Evolutionary conservation across 2,329 filamentous ascomycete species (phyloP).

Genomic region (Hortaea sp.): DNA sequence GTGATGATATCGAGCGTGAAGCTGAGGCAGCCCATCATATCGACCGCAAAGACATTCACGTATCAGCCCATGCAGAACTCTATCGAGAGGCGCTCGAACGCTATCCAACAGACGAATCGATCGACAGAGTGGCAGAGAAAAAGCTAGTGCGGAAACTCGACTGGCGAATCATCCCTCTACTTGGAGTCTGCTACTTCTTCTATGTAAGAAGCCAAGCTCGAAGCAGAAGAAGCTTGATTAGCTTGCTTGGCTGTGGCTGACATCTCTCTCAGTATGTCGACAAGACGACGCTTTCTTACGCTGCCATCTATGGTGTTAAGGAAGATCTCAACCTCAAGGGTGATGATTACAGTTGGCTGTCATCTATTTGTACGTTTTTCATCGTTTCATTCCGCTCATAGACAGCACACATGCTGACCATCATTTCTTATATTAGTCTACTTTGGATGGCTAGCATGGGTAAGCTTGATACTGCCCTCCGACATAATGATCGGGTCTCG

Average conservation of each 20-base stretch:
- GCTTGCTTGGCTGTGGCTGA: background rate
- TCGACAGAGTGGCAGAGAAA: background rate
- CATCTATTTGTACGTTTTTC: slow-evolving; percentile 26
- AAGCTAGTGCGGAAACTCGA: slow-evolving; percentile 26
- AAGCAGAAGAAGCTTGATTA: too few species aligned
- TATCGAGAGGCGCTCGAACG: background rate
- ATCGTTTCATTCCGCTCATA: too few species aligned
- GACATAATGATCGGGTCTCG: too few species aligned
- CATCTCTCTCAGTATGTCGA: slow-evolving; percentile 19
- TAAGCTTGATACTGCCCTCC: too few species aligned
- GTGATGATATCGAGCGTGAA: background rate
- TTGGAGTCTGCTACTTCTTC: slow-evolving; percentile 27
- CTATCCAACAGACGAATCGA: background rate
- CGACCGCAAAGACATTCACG: background rate
- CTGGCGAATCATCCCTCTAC: slow-evolving; percentile 46
- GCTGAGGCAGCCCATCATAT: background rate
- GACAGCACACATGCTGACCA: too few species aligned
- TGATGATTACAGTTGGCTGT: slow-evolving; percentile 48
- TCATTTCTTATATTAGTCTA: background rate
- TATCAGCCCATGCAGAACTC: background rate
- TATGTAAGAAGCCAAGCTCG: slow-evolving; percentile 7
- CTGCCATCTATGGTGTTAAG: slow-evolving; percentile 54
- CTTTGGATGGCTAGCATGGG: slow-evolving; percentile 30
- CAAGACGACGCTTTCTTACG: slow-evolving; percentile 51
- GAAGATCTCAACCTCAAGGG: slow-evolving; percentile 49